Base-by-base conservation (phyloP, 2,329 filamentous ascomycete species). In the Monosporascus sp. region DNA sequence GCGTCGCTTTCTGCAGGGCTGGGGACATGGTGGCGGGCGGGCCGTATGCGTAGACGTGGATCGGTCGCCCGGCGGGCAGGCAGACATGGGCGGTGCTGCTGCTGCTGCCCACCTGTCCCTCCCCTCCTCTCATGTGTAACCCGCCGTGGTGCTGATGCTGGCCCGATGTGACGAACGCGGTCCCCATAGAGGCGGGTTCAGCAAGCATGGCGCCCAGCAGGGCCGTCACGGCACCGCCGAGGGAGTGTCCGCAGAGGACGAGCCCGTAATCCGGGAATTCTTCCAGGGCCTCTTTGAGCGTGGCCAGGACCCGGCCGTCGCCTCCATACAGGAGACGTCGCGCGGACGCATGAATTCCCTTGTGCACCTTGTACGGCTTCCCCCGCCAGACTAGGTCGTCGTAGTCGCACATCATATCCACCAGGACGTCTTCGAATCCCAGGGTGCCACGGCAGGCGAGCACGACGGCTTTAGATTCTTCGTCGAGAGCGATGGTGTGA, bases 41-140 rank as follows among this genome's bases (percentile, higher is more conserved):
- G 0, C 88, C 88, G 65, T 91, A 92, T 7, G 88, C 86, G 65
- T 90, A 92, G 14, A 91, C 88, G 61, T 92, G 88, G 20, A 91
- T 87, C 3, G 86, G 85, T 0, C 88, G 80, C 17, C 85, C 83
- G 0, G 85, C 62, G 0, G 88, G 88, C 0, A 91, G 76, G 19
- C 75, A 78, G 34, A 83, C 69, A 19, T 73, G 69, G 16, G 17
- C 19, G 19, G 37, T 3, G 37, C 37, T 19, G 17, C 37, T 19
- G 37, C 37, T 5, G 17, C 16, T 5, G 37, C 37, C 19, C 37
- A 8, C 4, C 11, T 43, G 19, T 20, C 8, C 19, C 9, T 43
- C 40, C 17, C 46, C 34, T 3, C 65, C 59, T 24, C 71, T 61
- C 2, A 70, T 63, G 8, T 77, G 70, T 7, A 73, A 60, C 5